Evolutionary conservation across 176 grass and related monocot species (phyloP).

Genomic region (Typha latifolia): DNA sequence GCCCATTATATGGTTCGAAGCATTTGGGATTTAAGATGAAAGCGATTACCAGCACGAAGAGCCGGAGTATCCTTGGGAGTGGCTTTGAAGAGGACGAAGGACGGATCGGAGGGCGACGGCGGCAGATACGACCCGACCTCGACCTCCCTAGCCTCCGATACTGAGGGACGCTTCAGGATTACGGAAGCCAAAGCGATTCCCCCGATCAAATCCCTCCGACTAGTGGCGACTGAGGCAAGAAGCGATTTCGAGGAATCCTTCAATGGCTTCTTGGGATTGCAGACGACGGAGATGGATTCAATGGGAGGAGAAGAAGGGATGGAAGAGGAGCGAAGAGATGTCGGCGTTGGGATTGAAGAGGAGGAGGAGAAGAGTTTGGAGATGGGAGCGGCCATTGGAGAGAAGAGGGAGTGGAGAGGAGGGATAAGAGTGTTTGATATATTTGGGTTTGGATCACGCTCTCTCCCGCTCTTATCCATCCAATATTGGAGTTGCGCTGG

Average conservation of each 20-base stretch:
- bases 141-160: slow-evolving; percentile 46
- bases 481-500: slow-evolving; percentile 1
- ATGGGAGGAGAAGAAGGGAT: neutral
- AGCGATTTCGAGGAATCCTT: slow-evolving; percentile 2
- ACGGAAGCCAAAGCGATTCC: slow-evolving; percentile 33
- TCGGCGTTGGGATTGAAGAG: neutral
- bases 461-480: slow-evolving; percentile 47
- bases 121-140: slow-evolving; percentile 74
- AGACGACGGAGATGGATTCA: slow-evolving; percentile 5
- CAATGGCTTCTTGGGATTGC: slow-evolving; percentile 6
- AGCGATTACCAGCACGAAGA: slow-evolving; percentile 69
- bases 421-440: neutral
- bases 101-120: slow-evolving; percentile 41
- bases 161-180: slow-evolving; percentile 28
- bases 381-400: slow-evolving; percentile 40
- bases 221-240: slow-evolving; percentile 9
- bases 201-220: slow-evolving; percentile 56
- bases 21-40: neutral
- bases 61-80: slow-evolving; percentile 83
- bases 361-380: slow-evolving; percentile 22
- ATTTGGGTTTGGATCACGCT: slow-evolving; percentile 19
- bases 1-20: neutral
- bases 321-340: slow-evolving; percentile 6
- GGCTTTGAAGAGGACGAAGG: slow-evolving; percentile 78
- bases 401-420: neutral